Base-by-base conservation (phyloP, 306 rosid species). In the Lathyrus oleraceus region DNA sequence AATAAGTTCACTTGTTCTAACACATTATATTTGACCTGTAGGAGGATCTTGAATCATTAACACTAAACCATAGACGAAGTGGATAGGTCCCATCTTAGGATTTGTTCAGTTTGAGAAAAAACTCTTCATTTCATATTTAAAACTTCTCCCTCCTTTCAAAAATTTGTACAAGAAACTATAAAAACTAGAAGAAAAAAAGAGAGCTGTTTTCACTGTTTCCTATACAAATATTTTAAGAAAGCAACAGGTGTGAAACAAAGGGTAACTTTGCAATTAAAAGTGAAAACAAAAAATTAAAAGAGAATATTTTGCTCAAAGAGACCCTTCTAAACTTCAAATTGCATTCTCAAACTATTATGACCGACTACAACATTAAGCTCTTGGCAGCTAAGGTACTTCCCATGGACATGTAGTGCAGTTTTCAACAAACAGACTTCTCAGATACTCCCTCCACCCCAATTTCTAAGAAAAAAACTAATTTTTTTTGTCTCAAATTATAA, bases 281-380 rank as follows among this genome's bases (percentile, higher is more conserved):
- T 54, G 7, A 5, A 12, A 54, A 54, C 13, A 12, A 21, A 54
- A 21, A 47, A 14, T 47, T 20, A 14, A 47, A 53, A 20, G 59
- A 53, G 59, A 53, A 53, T 20, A 15, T 10, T 53, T 21, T 21
- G 28, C 15, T 53, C 32, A 54, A 54, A 54, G 11, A 54, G 9
- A 54, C 8, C 60, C 32, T 20, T 14, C 63, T 35, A 42, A 72
- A 52, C 69, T 47, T 48, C 51, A 52, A 59, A 38, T 60, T 48
- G 23, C 27, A 59, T 48, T 60, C 60, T 68, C 48, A 61, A 71
- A 21, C 65, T 52, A 35, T 2, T 76, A 69, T 51, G 48, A 58
- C 40, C 6, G 28, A 25, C 64, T 62, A 45, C 35, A 11, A 56
- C 17, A 42, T 62, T 54, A 63, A 70, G 68, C 54, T 23, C 32